These are phyloP conservation scores for Ceratobasidium sp. DNA, from an alignment of 1,284 basidiomycete genomes.

Conservation along the genomic window DNA sequence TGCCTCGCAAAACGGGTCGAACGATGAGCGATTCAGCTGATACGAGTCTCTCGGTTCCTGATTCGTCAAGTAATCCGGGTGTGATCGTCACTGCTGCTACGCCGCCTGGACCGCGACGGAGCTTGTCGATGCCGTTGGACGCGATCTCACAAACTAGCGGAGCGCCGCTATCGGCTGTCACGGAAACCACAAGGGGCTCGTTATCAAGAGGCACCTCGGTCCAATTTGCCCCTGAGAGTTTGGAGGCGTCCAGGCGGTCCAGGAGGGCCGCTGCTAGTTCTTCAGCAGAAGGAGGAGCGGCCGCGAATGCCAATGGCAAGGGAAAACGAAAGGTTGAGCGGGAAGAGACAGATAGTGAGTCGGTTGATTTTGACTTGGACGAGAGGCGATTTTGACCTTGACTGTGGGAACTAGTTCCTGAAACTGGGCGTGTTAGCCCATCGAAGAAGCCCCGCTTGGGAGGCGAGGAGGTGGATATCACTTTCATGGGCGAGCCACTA, in stretches of 20 bases:
- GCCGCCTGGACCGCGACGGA: slow-evolving; percentile 25
- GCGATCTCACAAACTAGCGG: not conserved
- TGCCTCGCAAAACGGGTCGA: too few relatives aligned
- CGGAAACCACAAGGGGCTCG: slow-evolving; percentile 10
- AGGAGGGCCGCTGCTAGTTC: not conserved
- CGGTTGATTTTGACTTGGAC: not conserved
- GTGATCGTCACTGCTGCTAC: slow-evolving; percentile 35
- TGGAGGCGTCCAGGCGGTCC: slow-evolving; percentile 6
- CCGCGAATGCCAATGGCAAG: slow-evolving; percentile 10
- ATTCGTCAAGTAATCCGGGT: slow-evolving; percentile 6
- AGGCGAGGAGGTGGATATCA: slow-evolving; percentile 28
- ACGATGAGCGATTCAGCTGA: too few relatives aligned
- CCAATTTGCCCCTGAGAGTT: slow-evolving; percentile 32
- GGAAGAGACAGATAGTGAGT: slow-evolving; percentile 22
- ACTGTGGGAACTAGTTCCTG: not conserved
- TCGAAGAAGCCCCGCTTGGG: slow-evolving; percentile 23
- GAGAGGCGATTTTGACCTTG: not conserved
- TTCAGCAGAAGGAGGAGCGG: not conserved
- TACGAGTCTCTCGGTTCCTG: not conserved
- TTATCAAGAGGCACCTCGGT: slow-evolving; percentile 26
- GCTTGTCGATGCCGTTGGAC: slow-evolving; percentile 34
- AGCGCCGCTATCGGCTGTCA: not conserved
- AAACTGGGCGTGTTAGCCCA: not conserved
- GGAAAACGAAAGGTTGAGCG: slow-evolving; percentile 33
- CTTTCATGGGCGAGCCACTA: slow-evolving; percentile 31